Evolutionary conservation across 2,329 filamentous ascomycete species (phyloP), one percentile per base, ranked within the genome.

Genomic region (Diplodia intermedia): DNA sequence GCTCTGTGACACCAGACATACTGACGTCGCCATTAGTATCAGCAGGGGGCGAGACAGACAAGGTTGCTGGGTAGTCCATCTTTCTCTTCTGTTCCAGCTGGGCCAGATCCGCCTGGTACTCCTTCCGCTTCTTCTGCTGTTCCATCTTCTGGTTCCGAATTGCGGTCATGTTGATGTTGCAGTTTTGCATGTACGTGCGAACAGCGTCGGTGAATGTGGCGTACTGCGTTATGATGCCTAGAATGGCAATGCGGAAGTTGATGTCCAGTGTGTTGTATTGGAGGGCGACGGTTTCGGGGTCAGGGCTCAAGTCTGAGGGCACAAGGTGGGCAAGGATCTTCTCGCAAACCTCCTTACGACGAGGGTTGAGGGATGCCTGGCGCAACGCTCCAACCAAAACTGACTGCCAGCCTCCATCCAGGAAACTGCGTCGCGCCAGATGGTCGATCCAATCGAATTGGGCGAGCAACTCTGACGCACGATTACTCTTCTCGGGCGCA

Each of bases 61-160:
- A 85, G 72, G 91, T 91, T n/a, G 91, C 89, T 0, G 91, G 91
- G 18, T 91, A 81, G 29, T 91, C 81, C 52, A 90, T 88, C 78
- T 92, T 93, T 68, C 89, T 86, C 76, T 93, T 88, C 65, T 92
- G 89, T 71, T 92, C 90, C 1, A 93, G 82, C 31, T 83, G 81
- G 70, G 88, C 89, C 31, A 94, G 81, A 65, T 93, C 90, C 77
- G 83, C 86, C 80, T 82, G 87, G 83, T 83, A 79, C 72, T 82
- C 80, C 78, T 89, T 90, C 71, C 91, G 89, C 72, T 91, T 88
- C 71, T 93, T 88, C 80, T 98, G 94, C 80, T 89, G 91, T 71
- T 97, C 92, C 70, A 97, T 97, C 82, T 97, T 97, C 77, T 96
- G 91, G 79, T 99, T 99, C 61, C 95, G 90, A 75, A 96, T 93